These are phyloP conservation scores for Peronosclerospora sorghi DNA, from an alignment of 352 stramenopile species.

Conservation along the genomic window DNA sequence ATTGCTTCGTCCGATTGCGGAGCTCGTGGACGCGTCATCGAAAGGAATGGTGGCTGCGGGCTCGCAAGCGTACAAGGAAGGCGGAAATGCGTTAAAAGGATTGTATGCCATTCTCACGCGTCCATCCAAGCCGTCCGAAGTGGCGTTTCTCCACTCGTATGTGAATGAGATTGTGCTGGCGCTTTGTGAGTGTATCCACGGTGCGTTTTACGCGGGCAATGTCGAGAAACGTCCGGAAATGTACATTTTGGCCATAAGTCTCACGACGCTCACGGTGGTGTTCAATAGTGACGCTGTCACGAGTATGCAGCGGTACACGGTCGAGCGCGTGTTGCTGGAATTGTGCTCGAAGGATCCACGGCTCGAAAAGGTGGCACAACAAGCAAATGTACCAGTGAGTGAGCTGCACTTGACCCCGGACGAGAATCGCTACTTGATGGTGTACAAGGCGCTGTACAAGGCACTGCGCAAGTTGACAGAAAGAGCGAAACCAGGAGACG, in stretches of 20 bases:
- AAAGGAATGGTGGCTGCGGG: too few relatives aligned
- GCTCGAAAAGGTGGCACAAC: conserved; percentile 37
- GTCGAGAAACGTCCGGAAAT: too few relatives aligned
- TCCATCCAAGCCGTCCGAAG: conserved; percentile 39
- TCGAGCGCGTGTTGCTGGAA: too few relatives aligned
- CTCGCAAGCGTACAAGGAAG: too few relatives aligned
- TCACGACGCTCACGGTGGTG: conserved; percentile 58
- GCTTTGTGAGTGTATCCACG: conserved; percentile 67
- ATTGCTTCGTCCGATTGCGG: conserved; percentile 53
- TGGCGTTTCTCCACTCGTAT: conserved; percentile 58
- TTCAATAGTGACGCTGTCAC: too few relatives aligned
- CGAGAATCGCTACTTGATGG: too few relatives aligned
- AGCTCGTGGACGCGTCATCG: conserved; percentile 51
- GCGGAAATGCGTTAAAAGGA: conserved; percentile 66
- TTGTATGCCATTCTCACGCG: conserved; percentile 69
- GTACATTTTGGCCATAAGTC: conserved; percentile 58
- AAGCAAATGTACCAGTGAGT: conserved; percentile 10
- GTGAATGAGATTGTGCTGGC: conserved; percentile 70
- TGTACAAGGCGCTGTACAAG: too few relatives aligned
- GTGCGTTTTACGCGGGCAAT: conserved; percentile 49
- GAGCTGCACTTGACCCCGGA: too few relatives aligned
- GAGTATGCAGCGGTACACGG: too few relatives aligned
- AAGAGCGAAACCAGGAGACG: too few relatives aligned
- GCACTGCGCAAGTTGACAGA: too few relatives aligned
- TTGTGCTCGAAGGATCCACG: too few relatives aligned